Conservation (phyloP, 371 early-diverging fungal genomes). For the Lichtheimia corymbifera region DNA sequence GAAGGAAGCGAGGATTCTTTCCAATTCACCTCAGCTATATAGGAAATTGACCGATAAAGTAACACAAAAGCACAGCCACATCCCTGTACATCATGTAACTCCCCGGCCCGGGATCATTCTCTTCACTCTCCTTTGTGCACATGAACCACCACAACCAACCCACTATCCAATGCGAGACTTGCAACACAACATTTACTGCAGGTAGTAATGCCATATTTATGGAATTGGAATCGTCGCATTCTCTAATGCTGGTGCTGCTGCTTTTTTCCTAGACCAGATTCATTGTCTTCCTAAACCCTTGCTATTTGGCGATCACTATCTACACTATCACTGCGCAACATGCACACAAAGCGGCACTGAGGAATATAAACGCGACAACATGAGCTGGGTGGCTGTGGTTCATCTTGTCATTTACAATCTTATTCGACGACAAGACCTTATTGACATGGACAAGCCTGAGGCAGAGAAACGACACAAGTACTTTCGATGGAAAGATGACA, state of each 20-base stretch:
- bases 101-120: too few relatives aligned
- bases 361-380: constrained; percentile 55
- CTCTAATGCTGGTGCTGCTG: too few relatives aligned
- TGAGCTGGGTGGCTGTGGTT: constrained; percentile 77
- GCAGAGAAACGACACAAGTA: constrained; percentile 63
- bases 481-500: constrained; percentile 82
- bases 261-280: not conserved
- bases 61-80: too few relatives aligned
- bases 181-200: not conserved
- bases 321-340: constrained; percentile 64
- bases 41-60: too few relatives aligned
- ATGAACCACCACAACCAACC: not conserved
- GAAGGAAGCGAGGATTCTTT: too few relatives aligned
- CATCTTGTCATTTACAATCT: constrained; percentile 78
- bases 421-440: constrained; percentile 37
- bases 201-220: not conserved
- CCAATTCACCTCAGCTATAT: too few relatives aligned
- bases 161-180: not conserved
- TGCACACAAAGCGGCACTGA: constrained; percentile 62
- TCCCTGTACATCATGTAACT: too few relatives aligned
- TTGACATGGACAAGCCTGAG: constrained; percentile 26
- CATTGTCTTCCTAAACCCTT: constrained; percentile 48
- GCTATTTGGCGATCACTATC: constrained; percentile 67
- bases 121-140: not conserved
- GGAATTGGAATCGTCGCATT: too few relatives aligned